Evolutionary conservation across 345 rosid species (phyloP), one percentile per base, ranked within the genome.

Genomic region (Lepidium didymum): DNA sequence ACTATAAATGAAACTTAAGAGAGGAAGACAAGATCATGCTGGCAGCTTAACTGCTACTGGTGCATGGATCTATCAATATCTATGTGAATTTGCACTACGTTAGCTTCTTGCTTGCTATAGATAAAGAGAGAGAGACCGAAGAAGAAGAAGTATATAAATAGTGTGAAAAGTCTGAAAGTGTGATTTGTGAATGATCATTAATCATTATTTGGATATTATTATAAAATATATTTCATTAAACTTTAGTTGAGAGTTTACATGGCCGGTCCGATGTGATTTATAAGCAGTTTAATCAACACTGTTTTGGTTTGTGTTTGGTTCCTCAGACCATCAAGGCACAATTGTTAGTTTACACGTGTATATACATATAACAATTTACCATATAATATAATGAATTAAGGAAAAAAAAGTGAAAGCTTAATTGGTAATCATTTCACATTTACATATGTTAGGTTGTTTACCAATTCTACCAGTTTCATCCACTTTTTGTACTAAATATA

Each of bases 41-140:
- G 77, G 77, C 77, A 73, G 77, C 77, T 73, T 73, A 73, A 65
- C 77, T 73, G 77, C 77, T 73, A 65, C 16, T 65, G 53, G 77
- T 73, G 54, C 77, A 73, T 65, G 77, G 67, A 29, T 29, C 33
- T 29, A 29, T 29, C 33, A 27, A 4, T 27, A 29, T 29, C 33
- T 29, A 5, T 29, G 53, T 38, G 59, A 25, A 16, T 36, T 5
- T 38, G 21, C 13, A 25, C 19, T 61, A 38, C 41, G 42, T 36
- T 41, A 49, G 45, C 50, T 56, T 64, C 58, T 55, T 46, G 64
- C 16, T 63, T 8, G 47, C 9, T 16, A 16, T 21, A 50, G 69
- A 2, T 52, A 49, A 21, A 47, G 36, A 29, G 33, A 29, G 33
- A 53, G 10, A 35, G 38, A 29, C 33, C 33, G 1, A 29, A 73